Evolutionary conservation across 2,329 filamentous ascomycete species (phyloP), one percentile per base, ranked within the genome.

Genomic region (Byssochlamys sp.): DNA sequence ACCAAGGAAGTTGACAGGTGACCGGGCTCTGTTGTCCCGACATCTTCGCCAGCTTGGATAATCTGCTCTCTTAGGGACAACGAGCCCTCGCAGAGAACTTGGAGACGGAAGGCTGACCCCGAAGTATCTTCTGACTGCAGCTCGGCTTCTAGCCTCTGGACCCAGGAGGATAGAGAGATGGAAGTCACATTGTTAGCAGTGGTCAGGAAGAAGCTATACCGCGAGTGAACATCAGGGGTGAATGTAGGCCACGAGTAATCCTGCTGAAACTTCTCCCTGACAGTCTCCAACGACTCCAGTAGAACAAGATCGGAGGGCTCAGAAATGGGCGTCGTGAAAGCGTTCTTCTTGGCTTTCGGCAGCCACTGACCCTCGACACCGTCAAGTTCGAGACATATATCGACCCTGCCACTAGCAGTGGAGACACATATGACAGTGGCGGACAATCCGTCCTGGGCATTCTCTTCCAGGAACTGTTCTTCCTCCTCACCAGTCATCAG

Each of bases 341-440:
- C 66, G 54, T 72, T 73, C 54, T 69, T 73, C 55, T 66, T 72
- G 19, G 69, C 69, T 55, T 72, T 75, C 1, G 84, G 83, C 6
- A 86, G 76, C 84, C 84, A 87, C 63, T 83, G 80, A 6, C 81
- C 84, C 62, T 84, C 78, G 2, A 87, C 78, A 0, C 83, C 84
- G 54, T 85, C 80, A 31, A 85, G 67, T 62, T 86, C 82, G 28
- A 87, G 74, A 60, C 80, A 85, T 31, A 85, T 69, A 61, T 84
- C 81, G 6, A 86, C 74, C 56, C 81, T 76, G 51, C 80, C 80
- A 25, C 75, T 77, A 33, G 76, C 78, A 2, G 81, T 84, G 14
- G 81, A 75, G 9, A 87, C 67, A 64, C 81, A 84, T 5, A 87
- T 73, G 10, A 84, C 74, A 2, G 81, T 81, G 28, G 79, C 77